phyloP scores from a whole-genome alignment of 306 rosid genomes.

The Mimosa bimucronata region DNA sequence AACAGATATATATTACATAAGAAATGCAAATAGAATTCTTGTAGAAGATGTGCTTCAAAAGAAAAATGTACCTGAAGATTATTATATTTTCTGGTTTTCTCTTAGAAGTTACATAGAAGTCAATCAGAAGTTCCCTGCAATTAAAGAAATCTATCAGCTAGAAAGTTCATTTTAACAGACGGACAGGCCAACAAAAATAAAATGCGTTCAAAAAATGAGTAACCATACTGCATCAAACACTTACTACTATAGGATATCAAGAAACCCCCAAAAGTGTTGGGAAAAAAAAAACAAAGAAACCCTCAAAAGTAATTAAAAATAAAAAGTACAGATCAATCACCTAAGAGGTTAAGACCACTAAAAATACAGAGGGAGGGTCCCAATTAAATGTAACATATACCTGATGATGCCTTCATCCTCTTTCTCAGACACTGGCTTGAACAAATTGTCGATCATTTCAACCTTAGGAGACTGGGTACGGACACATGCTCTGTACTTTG shows the following conservation, averaged over 20 bases:
- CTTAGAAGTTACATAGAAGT: constrained; percentile 77
- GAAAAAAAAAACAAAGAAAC: no score
- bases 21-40: not conserved
- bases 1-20: not conserved
- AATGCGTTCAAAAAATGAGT: not conserved
- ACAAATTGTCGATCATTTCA: constrained; percentile 88
- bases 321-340: not conserved
- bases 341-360: not conserved
- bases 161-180: not conserved
- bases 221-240: not conserved
- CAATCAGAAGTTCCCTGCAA: constrained; percentile 80
- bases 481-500: constrained; percentile 83
- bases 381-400: constrained; percentile 33
- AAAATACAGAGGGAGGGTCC: not conserved
- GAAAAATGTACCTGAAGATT: constrained; percentile 69
- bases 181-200: not conserved
- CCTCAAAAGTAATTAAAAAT: not conserved
- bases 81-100: constrained; percentile 81
- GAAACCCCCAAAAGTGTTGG: no score
- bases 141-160: constrained; percentile 10
- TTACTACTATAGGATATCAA: not conserved
- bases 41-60: not conserved
- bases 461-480: constrained; percentile 85
- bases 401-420: constrained; percentile 91
- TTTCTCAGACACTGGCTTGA: constrained; percentile 61